These are phyloP conservation scores for Penicillium glabrum DNA, from an alignment of 2,329 filamentous ascomycete species.

Conservation along the genomic window DNA sequence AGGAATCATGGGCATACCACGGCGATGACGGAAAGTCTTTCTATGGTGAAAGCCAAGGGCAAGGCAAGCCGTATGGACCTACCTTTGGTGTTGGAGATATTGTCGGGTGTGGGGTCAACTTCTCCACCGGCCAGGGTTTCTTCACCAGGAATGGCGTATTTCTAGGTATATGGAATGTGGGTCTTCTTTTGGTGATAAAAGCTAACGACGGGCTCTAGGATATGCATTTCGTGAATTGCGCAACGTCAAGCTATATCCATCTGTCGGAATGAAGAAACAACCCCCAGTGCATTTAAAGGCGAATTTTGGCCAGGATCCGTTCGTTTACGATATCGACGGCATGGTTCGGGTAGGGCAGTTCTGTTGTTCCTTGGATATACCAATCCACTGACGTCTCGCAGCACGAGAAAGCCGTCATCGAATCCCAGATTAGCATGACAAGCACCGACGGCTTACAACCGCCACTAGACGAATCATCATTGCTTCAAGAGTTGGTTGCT, in stretches of 20 bases:
- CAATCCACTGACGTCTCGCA: constrained; percentile 31
- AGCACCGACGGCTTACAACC: constrained; percentile 62
- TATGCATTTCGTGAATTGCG: constrained; percentile 50
- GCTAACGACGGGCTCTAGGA: constrained; percentile 48
- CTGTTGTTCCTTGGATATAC: neutral
- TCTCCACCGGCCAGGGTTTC: constrained; percentile 60
- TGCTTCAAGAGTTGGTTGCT: constrained; percentile 79
- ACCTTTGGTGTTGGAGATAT: constrained; percentile 61
- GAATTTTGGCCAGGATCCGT: constrained; percentile 70
- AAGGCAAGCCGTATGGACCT: constrained; percentile 59
- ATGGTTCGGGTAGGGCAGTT: constrained; percentile 67
- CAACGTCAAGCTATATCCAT: constrained; percentile 51
- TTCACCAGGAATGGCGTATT: constrained; percentile 65
- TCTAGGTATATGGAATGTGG: constrained; percentile 52
- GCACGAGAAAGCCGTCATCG: constrained; percentile 61
- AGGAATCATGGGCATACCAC: constrained; percentile 66
- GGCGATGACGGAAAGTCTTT: constrained; percentile 67
- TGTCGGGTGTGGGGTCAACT: constrained; percentile 66
- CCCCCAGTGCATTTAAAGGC: constrained; percentile 58
- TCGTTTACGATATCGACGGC: constrained; percentile 87
- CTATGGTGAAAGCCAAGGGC: constrained; percentile 55
- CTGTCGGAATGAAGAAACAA: constrained; percentile 65
- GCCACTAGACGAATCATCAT: constrained; percentile 67
- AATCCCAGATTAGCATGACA: constrained; percentile 60
- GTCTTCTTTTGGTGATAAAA: neutral